Conservation (phyloP, 2,329 filamentous ascomycete genomes). For the Clathrospora elynae region DNA sequence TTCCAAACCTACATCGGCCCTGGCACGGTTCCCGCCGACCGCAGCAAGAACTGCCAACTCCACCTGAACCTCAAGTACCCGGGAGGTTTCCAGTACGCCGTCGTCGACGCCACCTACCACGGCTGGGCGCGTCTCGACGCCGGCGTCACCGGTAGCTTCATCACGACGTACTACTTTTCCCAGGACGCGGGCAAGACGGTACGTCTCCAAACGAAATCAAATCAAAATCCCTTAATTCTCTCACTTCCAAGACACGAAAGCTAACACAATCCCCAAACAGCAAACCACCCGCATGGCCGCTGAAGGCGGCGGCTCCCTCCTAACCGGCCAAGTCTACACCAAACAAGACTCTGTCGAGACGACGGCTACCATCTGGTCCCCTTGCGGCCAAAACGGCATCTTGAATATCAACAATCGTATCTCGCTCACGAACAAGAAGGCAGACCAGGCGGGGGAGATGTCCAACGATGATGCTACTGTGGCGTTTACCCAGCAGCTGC, state of each 20-base stretch:
- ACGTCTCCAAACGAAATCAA: too few species aligned
- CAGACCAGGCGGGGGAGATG: slow-evolving; percentile 34
- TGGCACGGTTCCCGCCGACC: slow-evolving; percentile 32
- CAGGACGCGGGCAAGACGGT: slow-evolving; percentile 41
- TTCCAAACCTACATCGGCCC: slow-evolving; percentile 47
- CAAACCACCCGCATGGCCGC: slow-evolving; percentile 33
- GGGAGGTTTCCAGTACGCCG: slow-evolving; percentile 48
- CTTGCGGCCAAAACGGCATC: slow-evolving; percentile 41
- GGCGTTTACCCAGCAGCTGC: slow-evolving; percentile 44
- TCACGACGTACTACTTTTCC: slow-evolving; percentile 47
- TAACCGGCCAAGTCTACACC: slow-evolving; percentile 51
- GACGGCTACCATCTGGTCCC: slow-evolving; percentile 42
- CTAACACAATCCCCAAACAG: slow-evolving; percentile 18
- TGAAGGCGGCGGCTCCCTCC: slow-evolving; percentile 48
- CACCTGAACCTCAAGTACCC: slow-evolving; percentile 45
- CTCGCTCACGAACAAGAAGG: slow-evolving; percentile 29
- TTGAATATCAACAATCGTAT: slow-evolving; percentile 45
- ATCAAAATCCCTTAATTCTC: too few species aligned
- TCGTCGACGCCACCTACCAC: slow-evolving; percentile 46
- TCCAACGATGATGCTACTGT: slow-evolving; percentile 45
- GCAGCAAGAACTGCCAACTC: slow-evolving; percentile 47
- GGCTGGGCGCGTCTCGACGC: slow-evolving; percentile 44
- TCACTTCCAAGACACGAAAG: not conserved
- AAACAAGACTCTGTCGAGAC: slow-evolving; percentile 52
- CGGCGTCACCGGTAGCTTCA: slow-evolving; percentile 42